These are phyloP conservation scores for Fusarium oxysporum DNA, from an alignment of 2,329 filamentous ascomycete species.

Conservation along the genomic window DNA sequence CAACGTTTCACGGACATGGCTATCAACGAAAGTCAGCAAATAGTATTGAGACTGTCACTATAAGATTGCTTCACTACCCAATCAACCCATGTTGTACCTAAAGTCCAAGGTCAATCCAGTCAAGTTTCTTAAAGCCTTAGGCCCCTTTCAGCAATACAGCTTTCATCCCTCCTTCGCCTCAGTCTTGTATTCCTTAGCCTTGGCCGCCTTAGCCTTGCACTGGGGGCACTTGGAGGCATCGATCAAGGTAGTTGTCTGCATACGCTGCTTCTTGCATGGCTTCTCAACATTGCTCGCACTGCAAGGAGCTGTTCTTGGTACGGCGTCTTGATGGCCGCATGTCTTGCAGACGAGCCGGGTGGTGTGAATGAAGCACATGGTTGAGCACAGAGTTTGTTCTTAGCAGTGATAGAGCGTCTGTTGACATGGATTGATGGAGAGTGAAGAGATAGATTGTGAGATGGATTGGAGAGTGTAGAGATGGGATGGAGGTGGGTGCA, in stretches of 20 bases:
- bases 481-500: background rate
- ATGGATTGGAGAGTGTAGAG: background rate
- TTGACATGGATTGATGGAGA: background rate
- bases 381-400: rapidly evolving
- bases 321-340: background rate
- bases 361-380: background rate
- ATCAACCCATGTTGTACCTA: rapidly evolving
- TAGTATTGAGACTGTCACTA: rapidly evolving
- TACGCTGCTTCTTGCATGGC: background rate
- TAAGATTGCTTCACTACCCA: background rate
- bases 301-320: background rate
- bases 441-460: background rate
- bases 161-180: background rate
- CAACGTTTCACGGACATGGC: background rate
- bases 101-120: rapidly evolving
- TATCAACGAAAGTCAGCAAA: background rate
- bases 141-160: rapidly evolving
- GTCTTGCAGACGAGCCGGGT: background rate
- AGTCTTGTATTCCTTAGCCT: background rate
- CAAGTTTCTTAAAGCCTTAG: background rate
- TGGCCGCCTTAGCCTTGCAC: background rate
- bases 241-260: background rate
- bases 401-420: too few species aligned
- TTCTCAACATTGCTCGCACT: background rate
- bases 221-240: background rate